Evolutionary conservation across 257 asterid species (phyloP).

Genomic region (Buddleja alternifolia): DNA sequence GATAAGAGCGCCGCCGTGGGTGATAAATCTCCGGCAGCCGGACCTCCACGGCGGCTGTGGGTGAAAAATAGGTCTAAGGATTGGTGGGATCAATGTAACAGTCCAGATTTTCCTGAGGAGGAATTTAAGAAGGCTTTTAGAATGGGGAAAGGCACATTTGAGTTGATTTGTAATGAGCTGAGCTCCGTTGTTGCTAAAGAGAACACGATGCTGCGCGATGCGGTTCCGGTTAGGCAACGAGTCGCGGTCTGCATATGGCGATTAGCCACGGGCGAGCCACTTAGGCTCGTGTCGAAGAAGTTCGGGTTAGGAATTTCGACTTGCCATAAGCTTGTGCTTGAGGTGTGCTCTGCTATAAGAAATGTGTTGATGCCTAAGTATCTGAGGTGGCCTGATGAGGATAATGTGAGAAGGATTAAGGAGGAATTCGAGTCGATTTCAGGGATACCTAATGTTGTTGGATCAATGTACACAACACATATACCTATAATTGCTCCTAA

Average conservation of each 20-base stretch:
- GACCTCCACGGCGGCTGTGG: conserved; percentile 84
- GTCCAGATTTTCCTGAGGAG: conserved; percentile 85
- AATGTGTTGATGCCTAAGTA: conserved; percentile 84
- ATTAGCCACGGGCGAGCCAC: conserved; percentile 95
- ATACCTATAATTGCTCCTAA: conserved; percentile 93
- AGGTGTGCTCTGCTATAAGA: conserved; percentile 89
- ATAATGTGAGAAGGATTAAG: conserved; percentile 37
- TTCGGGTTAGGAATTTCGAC: conserved; percentile 95
- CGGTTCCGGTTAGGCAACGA: conserved; percentile 89
- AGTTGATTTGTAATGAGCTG: conserved; percentile 78
- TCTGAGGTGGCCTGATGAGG: conserved; percentile 84
- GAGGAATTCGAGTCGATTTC: conserved; percentile 59
- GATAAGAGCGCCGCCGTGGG: neutral
- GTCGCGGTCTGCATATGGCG: conserved; percentile 99
- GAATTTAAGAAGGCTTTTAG: conserved; percentile 85
- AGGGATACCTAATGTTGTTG: conserved; percentile 77
- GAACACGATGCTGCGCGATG: conserved; percentile 85
- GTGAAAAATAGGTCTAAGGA: conserved; percentile 85
- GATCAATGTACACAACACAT: conserved; percentile 91
- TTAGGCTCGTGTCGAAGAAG: conserved; percentile 79
- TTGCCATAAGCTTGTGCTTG: conserved; percentile 87
- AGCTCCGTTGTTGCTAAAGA: conserved; percentile 79
- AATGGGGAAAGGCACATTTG: conserved; percentile 92
- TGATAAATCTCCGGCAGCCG: conserved; percentile 37
- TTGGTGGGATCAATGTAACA: conserved; percentile 97